Conservation (phyloP, 1,139 yeast species). For the Pichia sp. region DNA sequence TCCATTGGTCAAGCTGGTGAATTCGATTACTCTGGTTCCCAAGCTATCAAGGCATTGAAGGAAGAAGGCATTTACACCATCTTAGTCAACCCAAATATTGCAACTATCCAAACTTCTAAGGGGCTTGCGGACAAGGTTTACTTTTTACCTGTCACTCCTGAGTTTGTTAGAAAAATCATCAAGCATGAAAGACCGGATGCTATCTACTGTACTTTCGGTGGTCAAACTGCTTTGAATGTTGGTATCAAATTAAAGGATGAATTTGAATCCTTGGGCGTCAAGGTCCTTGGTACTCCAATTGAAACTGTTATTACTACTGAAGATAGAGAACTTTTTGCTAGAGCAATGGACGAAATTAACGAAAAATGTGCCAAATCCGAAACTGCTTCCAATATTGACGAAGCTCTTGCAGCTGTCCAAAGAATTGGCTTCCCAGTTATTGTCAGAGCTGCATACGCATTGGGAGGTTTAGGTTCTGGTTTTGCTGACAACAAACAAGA, state of each 20-base stretch:
- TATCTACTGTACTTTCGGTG: conserved; percentile 95
- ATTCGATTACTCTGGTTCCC: conserved; percentile 94
- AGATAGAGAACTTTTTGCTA: conserved; percentile 93
- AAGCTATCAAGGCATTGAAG: conserved; percentile 85
- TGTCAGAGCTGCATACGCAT: conserved; percentile 95
- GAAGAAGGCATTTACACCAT: conserved; percentile 97
- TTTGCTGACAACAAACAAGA: conserved; percentile 89
- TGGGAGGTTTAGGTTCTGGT: conserved; percentile 98
- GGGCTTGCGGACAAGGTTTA: conserved; percentile 97
- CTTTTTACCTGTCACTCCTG: conserved; percentile 94
- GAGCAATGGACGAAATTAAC: conserved; percentile 89
- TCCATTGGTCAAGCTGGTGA: conserved; percentile 99
- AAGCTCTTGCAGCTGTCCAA: conserved; percentile 80
- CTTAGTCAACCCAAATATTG: conserved; percentile 94
- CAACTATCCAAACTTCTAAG: conserved; percentile 96
- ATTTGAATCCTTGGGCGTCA: conserved; percentile 85
- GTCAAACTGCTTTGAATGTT: conserved; percentile 94
- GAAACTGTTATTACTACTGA: conserved; percentile 96
- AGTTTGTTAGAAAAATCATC: conserved; percentile 92
- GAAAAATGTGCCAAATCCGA: conserved; percentile 93
- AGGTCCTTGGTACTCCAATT: conserved; percentile 94
- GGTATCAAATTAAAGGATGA: conserved; percentile 96
- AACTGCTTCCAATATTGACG: conserved; percentile 74
- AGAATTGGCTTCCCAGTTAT: conserved; percentile 93
- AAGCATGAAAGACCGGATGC: conserved; percentile 96